Evolutionary conservation across 805 yeast species (phyloP).

Genomic region (Yarrowia sp.): DNA sequence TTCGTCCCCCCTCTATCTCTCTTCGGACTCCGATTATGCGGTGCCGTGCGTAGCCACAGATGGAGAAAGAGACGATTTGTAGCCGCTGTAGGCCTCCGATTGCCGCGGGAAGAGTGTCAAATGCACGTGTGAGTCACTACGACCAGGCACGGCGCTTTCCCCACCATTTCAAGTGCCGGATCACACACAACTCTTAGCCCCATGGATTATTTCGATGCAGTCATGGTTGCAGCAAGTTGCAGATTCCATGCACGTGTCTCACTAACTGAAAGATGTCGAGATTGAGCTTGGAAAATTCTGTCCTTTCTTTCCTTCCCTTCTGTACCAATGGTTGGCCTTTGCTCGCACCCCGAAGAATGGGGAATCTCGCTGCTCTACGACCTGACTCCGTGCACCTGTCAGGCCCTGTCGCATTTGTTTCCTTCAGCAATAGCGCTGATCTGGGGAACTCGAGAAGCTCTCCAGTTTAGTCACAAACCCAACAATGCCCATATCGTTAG

Average conservation of each 20-base stretch:
- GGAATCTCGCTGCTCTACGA: constrained; percentile 24
- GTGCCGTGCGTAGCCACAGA: constrained; percentile 27
- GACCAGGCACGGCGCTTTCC: not conserved
- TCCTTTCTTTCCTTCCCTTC: not conserved
- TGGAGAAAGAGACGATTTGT: not conserved
- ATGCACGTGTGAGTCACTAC: not conserved
- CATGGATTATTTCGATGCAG: not conserved
- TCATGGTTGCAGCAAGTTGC: constrained; percentile 36
- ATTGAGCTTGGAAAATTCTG: too few species aligned
- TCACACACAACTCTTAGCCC: not conserved
- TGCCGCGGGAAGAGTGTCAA: not conserved
- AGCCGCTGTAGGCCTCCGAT: not conserved
- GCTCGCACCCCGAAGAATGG: constrained; percentile 36
- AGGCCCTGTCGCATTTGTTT: constrained; percentile 9
- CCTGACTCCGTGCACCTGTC: constrained; percentile 34
- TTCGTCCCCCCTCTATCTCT: not conserved
- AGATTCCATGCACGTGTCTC: constrained; percentile 12
- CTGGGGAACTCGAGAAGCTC: constrained; percentile 17
- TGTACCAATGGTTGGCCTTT: constrained; percentile 15
- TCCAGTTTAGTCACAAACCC: constrained; percentile 9
- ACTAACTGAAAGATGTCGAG: not conserved
- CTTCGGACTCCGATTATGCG: constrained; percentile 36
- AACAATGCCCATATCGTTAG: constrained; percentile 13
- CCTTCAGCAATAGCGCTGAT: constrained; percentile 27
- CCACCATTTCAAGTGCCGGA: not conserved